phyloP scores from a whole-genome alignment of 2,329 filamentous ascomycete genomes.

The Huntiella bhutanensis region DNA sequence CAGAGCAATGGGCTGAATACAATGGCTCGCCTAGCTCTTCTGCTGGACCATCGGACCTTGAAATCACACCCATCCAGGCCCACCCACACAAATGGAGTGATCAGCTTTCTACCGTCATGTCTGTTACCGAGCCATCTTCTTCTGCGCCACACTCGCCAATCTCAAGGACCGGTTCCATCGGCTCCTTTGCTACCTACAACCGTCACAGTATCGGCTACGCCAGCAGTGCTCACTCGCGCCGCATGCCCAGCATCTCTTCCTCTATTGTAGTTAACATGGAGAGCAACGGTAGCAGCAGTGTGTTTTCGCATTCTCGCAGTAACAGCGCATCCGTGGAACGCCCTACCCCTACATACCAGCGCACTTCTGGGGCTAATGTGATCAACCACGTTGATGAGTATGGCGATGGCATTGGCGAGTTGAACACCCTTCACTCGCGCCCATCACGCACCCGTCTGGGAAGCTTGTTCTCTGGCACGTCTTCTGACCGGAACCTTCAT shows the following conservation, averaged over 20 bases:
- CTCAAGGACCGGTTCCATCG: conserved; percentile 24
- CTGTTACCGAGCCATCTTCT: conserved; percentile 38
- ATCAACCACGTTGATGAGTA: conserved; percentile 43
- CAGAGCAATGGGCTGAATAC: conserved; percentile 6
- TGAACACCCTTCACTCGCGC: conserved; percentile 32
- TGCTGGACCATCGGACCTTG: background rate
- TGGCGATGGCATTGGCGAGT: conserved; percentile 42
- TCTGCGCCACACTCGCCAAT: conserved; percentile 19
- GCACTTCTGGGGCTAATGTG: conserved; percentile 12
- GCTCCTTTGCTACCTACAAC: conserved; percentile 21
- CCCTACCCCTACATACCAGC: conserved; percentile 26
- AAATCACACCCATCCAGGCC: conserved; percentile 22
- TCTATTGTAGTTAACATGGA: conserved; percentile 22
- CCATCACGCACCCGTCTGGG: conserved; percentile 35
- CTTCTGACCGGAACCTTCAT: conserved; percentile 32
- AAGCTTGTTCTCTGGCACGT: conserved; percentile 27
- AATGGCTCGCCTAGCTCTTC: background rate
- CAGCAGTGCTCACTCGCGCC: conserved; percentile 31
- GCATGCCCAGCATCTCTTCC: conserved; percentile 39
- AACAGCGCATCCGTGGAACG: conserved; percentile 29
- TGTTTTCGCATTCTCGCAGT: conserved; percentile 22
- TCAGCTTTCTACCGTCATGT: conserved; percentile 44
- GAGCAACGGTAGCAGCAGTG: conserved; percentile 12
- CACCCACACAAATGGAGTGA: conserved; percentile 42
- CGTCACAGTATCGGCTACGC: conserved; percentile 25